Evolutionary conservation across 75 land plant species (phyloP).

Genomic region (Pinus tabuliformis): DNA sequence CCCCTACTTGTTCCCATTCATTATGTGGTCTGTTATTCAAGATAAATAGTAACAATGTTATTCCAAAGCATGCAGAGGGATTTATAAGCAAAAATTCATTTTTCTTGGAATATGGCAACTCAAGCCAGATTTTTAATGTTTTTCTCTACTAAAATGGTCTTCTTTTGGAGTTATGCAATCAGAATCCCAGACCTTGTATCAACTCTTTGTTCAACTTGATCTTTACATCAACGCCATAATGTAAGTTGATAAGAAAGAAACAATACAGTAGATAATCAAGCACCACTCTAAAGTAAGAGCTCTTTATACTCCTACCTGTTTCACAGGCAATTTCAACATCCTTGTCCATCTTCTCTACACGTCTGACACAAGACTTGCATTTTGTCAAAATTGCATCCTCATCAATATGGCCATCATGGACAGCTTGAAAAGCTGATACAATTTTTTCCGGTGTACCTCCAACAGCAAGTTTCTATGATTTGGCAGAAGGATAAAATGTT

Average conservation of each 20-base stretch:
- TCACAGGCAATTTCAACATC: conserved; percentile 36
- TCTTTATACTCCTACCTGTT: conserved; percentile 42
- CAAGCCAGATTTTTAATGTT: background rate
- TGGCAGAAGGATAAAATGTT: background rate
- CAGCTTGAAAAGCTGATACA: conserved; percentile 72
- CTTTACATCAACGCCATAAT: background rate
- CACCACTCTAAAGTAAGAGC: background rate
- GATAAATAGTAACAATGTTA: background rate
- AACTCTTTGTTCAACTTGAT: background rate
- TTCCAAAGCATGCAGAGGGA: background rate
- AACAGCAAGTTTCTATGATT: conserved; percentile 57
- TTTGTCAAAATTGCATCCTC: conserved; percentile 65
- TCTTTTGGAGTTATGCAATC: background rate
- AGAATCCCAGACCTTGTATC: background rate
- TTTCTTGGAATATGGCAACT: background rate
- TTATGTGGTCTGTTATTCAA: background rate
- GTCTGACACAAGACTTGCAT: conserved; percentile 47
- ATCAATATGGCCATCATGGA: conserved; percentile 56
- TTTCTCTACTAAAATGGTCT: background rate
- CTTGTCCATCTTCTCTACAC: conserved; percentile 61
- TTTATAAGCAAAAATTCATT: background rate
- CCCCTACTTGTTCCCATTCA: background rate
- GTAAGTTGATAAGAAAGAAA: background rate
- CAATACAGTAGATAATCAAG: background rate
- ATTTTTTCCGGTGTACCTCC: conserved; percentile 79